phyloP scores from a whole-genome alignment of 768 basidiomycete genomes.

The Asterophora parasitica region DNA sequence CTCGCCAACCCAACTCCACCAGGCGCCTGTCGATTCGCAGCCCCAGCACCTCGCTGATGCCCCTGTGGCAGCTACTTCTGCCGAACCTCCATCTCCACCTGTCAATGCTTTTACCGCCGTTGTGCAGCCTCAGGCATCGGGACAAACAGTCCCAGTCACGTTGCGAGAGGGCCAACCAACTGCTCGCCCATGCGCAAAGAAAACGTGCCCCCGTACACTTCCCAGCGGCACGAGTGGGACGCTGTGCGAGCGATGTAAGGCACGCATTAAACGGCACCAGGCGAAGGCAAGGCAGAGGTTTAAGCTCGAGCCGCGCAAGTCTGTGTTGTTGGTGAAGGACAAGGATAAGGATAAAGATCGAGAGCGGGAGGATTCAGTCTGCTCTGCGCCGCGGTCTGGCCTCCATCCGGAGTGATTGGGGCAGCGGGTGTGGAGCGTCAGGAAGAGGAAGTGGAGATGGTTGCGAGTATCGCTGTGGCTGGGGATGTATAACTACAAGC shows the following conservation, averaged over 20 bases:
- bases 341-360: too few species aligned
- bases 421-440: neutral
- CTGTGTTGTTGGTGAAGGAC: conserved; percentile 6
- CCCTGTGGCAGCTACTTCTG: neutral
- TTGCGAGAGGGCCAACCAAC: neutral
- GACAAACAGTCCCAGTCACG: too few species aligned
- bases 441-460: neutral
- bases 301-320: conserved; percentile 38
- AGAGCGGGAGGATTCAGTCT: neutral
- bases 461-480: too few species aligned
- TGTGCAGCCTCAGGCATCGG: too few species aligned
- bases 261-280: conserved; percentile 41
- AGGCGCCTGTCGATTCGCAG: neutral
- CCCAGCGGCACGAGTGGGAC: conserved; percentile 20
- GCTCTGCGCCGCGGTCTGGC: neutral
- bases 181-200: conserved; percentile 25
- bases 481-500: too few species aligned
- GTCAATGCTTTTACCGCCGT: neutral
- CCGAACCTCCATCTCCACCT: neutral
- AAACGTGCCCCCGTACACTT: conserved; percentile 35
- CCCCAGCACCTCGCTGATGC: too few species aligned
- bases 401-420: neutral
- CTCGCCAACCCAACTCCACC: too few species aligned
- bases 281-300: conserved; percentile 39
- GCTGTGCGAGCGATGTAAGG: conserved; percentile 41